Evolutionary conservation across 768 basidiomycete species (phyloP), one percentile per base, ranked within the genome.

Genomic region (Auriscalpium microsporum): DNA sequence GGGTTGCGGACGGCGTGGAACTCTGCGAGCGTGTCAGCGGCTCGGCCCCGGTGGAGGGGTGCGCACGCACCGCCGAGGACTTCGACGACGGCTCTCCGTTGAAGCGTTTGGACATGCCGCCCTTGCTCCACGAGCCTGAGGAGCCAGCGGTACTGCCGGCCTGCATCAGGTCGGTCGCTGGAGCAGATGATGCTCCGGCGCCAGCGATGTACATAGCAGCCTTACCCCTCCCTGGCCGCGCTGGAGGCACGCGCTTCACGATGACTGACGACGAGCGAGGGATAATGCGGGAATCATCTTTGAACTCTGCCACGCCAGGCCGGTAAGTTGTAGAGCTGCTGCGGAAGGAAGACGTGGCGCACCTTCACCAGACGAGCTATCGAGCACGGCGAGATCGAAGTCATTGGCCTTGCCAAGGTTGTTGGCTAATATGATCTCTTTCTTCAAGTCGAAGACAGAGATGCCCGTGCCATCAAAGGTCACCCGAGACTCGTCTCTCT

Each of bases 381-480:
- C 94, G 68, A 84, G 87, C 40, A 98, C 77, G 52, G 82, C 81
- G 23, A 99, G 79, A 73, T 99, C 96, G 76, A 98, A 97, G 68
- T 99, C 96, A 67, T 87, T 92, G 56, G 91, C 93, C 78, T 93
- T 94, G 75, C 87, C 87, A 73, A 99, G 84, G 69, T 87, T 93
- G 69, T 97, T 97, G 68, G 89, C 89, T 66, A 95, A 75, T 66
- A 99, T 95, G 68, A 99, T 91, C 74, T 98, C 96, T 78, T 87
- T 90, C 76, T 99, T 99, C 72, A 99, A 78, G 73, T 99, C 96
- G 78, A 97, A 98, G 64, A 98, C 93, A 67, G 94, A 94, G 68
- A 99, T 98, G 60, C 93, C 92, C 63, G 95, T 97, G 66, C 96
- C 96, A 69, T 99, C 95, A 77, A 99, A 97, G 53, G 91, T 86